Conservation (phyloP, 2,329 filamentous ascomycete genomes). For the Chrysosporium keratinophilum region DNA sequence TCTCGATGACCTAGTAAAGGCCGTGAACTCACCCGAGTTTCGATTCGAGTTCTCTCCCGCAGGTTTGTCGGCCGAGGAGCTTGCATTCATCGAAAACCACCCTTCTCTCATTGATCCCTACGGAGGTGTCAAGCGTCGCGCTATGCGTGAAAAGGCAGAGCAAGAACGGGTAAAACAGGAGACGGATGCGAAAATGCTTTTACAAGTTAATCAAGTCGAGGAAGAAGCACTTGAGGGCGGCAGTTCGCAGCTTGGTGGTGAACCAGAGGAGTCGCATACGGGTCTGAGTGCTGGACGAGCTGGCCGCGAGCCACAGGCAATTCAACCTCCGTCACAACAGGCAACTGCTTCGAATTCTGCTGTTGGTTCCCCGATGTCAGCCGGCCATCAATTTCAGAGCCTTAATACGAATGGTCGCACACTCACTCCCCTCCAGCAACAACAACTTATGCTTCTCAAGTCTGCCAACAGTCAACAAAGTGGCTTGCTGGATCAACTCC, state of each 20-base stretch:
- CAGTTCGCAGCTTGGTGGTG: constrained; percentile 80
- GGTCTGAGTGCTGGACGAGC: constrained; percentile 36
- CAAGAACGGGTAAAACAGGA: constrained; percentile 49
- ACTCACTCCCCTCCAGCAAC: constrained; percentile 70
- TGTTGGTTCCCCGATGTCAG: constrained; percentile 34
- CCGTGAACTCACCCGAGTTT: constrained; percentile 42
- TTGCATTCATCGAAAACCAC: constrained; percentile 46
- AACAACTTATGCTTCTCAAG: constrained; percentile 58
- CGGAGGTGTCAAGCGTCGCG: constrained; percentile 70
- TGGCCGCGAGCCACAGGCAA: constrained; percentile 51
- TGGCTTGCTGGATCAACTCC: constrained; percentile 41
- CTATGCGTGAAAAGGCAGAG: constrained; percentile 60
- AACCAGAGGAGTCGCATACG: constrained; percentile 70
- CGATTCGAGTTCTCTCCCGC: constrained; percentile 45
- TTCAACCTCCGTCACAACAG: constrained; percentile 69
- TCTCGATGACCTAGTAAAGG: constrained; percentile 37
- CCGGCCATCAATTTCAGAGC: constrained; percentile 39
- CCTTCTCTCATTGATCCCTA: constrained; percentile 74
- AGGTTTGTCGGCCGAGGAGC: constrained; percentile 39
- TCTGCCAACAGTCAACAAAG: constrained; percentile 50
- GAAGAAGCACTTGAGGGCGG: constrained; percentile 75
- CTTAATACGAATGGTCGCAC: constrained; percentile 58
- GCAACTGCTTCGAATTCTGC: constrained; percentile 37
- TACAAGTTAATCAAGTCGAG: constrained; percentile 42
- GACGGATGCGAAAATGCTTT: constrained; percentile 43